Percentiles rank a stretch among this genome's conserved stretches.
Evolutionary conservation across 176 grass and related monocot genomes (phyloP).

Genomic region (Typha latifolia): DNA sequence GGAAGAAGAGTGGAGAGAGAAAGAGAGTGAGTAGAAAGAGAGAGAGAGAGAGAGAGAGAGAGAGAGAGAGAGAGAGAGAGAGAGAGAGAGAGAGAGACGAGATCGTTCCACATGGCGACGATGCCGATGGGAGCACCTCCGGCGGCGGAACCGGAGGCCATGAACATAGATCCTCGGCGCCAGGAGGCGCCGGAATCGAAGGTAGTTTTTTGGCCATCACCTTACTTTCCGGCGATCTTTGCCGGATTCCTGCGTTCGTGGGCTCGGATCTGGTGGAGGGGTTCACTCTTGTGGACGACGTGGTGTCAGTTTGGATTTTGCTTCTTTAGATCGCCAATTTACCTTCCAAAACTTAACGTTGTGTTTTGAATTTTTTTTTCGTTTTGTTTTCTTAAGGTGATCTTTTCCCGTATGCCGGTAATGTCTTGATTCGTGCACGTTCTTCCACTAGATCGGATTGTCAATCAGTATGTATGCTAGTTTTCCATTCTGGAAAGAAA

Average conservation of each 20-base stretch:
- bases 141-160: conserved; percentile 21
- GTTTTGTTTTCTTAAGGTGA: not conserved
- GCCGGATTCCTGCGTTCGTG: not conserved
- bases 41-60: too few relatives aligned
- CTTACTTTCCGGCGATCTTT: not conserved
- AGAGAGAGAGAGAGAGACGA: too few relatives aligned
- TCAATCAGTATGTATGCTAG: too few relatives aligned
- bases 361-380: not conserved
- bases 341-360: not conserved
- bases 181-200: conserved; percentile 20
- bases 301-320: not conserved
- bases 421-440: too few relatives aligned
- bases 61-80: too few relatives aligned
- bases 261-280: conserved; percentile 2
- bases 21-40: too few relatives aligned
- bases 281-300: not conserved
- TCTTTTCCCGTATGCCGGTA: too few relatives aligned
- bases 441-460: too few relatives aligned
- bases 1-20: not conserved
- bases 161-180: conserved; percentile 40
- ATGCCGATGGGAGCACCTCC: not conserved
- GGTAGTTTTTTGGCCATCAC: conserved; percentile 18
- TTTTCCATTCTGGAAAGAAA: too few relatives aligned
- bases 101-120: conserved; percentile 27
- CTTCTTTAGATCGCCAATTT: not conserved